Conservation (phyloP, 176 grass and related monocot genomes). For the Avena eriantha region DNA sequence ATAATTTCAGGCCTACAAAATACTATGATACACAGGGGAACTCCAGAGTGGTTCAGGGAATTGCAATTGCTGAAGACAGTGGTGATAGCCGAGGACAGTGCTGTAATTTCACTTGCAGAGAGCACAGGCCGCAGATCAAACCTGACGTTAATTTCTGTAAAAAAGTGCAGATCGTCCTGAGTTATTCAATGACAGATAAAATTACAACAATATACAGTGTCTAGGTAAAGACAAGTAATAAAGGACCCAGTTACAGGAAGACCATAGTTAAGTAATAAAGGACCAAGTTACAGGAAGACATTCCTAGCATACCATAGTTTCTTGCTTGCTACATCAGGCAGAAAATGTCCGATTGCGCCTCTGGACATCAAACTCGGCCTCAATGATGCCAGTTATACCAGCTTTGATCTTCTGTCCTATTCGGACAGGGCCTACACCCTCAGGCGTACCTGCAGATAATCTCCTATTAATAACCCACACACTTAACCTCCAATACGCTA, state of each 20-base stretch:
- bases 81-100: not conserved
- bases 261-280: not conserved
- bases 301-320: conserved; percentile 15
- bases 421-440: conserved; percentile 84
- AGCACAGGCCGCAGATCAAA: not conserved
- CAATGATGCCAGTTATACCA: conserved; percentile 89
- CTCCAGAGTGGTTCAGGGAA: conserved; percentile 8
- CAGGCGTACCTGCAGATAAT: conserved; percentile 70
- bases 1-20: conserved; percentile 17
- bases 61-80: not conserved
- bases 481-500: not conserved
- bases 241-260: not conserved
- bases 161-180: not conserved
- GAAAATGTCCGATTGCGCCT: conserved; percentile 59
- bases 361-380: conserved; percentile 91
- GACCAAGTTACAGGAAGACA: not conserved
- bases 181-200: not conserved
- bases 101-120: conserved; percentile 34
- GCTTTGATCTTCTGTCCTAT: conserved; percentile 89
- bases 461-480: conserved; percentile 19
- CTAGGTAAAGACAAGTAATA: not conserved
- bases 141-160: not conserved
- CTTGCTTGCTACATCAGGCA: conserved; percentile 43
- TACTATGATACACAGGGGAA: conserved; percentile 19
- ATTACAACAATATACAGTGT: not conserved